Evolutionary conservation across 2,329 filamentous ascomycete species (phyloP).

Genomic region (Phoma sp.): DNA sequence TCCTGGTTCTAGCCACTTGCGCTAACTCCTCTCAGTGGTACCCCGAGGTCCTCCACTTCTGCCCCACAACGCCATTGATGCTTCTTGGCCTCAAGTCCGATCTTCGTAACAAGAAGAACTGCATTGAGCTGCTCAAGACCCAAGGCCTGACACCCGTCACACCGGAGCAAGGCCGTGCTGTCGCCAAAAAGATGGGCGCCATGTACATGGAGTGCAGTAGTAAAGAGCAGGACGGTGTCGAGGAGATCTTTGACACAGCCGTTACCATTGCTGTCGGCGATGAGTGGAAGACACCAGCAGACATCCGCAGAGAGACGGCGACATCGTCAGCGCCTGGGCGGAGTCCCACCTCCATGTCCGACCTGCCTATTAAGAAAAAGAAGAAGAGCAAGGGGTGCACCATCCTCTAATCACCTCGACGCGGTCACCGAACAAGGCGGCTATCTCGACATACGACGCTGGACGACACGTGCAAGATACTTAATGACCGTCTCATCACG

Average conservation of each 20-base stretch:
- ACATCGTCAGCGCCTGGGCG: conserved; percentile 27
- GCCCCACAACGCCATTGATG: conserved; percentile 93
- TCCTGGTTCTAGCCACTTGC: neutral
- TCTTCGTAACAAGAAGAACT: conserved; percentile 91
- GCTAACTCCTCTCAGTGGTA: conserved; percentile 78
- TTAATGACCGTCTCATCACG: conserved; percentile 46
- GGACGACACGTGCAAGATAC: conserved; percentile 50
- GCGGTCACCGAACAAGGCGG: conserved; percentile 23
- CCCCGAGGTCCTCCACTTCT: conserved; percentile 98
- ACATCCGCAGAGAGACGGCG: conserved; percentile 19
- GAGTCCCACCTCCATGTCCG: conserved; percentile 30
- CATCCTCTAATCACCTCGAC: conserved; percentile 42
- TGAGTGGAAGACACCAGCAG: conserved; percentile 51
- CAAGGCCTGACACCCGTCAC: conserved; percentile 96
- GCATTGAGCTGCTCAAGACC: conserved; percentile 98
- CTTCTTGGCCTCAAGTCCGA: conserved; percentile 97
- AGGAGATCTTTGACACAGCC: conserved; percentile 93
- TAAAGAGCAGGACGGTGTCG: conserved; percentile 94
- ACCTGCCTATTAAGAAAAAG: conserved; percentile 38
- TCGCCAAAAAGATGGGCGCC: conserved; percentile 92
- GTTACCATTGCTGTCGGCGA: conserved; percentile 89
- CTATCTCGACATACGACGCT: conserved; percentile 48
- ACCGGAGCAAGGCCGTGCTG: conserved; percentile 82
- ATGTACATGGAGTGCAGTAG: conserved; percentile 98
- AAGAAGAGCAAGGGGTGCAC: conserved; percentile 50